Conservation (phyloP, 495 filamentous ascomycete genomes). For the Haplographium delicatum region DNA sequence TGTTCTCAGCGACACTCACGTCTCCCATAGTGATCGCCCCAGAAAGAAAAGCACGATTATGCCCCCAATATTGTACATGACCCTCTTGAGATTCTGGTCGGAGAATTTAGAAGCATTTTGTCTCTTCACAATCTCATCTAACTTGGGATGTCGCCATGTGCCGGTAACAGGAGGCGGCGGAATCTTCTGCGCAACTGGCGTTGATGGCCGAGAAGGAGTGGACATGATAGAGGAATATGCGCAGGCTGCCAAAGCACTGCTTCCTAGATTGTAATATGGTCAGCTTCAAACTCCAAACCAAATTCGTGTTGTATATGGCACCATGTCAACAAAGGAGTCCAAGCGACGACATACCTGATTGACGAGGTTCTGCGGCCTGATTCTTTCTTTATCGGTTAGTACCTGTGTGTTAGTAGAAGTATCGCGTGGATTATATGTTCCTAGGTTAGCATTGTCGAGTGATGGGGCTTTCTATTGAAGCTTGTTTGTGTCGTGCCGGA, state of each 20-base stretch:
- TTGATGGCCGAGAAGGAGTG: slow-evolving; percentile 29
- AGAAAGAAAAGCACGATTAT: slow-evolving; percentile 41
- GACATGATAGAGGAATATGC: slow-evolving; percentile 9
- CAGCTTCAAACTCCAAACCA: slow-evolving; percentile 10
- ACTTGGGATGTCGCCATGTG: slow-evolving; percentile 80
- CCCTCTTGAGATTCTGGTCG: slow-evolving; percentile 58
- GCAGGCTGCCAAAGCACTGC: background rate
- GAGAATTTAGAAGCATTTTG: slow-evolving; percentile 69
- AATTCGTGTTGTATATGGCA: slow-evolving; percentile 17
- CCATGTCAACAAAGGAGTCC: slow-evolving; percentile 15
- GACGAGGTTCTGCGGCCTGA: too few species aligned
- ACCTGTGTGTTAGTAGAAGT: slow-evolving; percentile 26
- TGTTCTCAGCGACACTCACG: slow-evolving; percentile 10
- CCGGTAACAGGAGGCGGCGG: slow-evolving; percentile 55
- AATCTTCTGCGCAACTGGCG: slow-evolving; percentile 29
- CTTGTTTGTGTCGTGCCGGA: slow-evolving; percentile 13
- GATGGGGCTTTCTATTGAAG: background rate
- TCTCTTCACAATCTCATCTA: slow-evolving; percentile 71
- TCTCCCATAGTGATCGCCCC: slow-evolving; percentile 8
- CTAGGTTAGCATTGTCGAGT: slow-evolving; percentile 16
- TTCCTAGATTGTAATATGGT: slow-evolving; percentile 4
- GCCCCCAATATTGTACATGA: slow-evolving; percentile 57
- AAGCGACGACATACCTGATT: background rate
- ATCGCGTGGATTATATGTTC: slow-evolving; percentile 8
- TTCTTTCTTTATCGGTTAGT: slow-evolving; percentile 6